Percentiles rank a stretch among this genome's conserved stretches.
Evolutionary conservation across 805 yeast species (phyloP).

Genomic region (Suhomyces sp.): DNA sequence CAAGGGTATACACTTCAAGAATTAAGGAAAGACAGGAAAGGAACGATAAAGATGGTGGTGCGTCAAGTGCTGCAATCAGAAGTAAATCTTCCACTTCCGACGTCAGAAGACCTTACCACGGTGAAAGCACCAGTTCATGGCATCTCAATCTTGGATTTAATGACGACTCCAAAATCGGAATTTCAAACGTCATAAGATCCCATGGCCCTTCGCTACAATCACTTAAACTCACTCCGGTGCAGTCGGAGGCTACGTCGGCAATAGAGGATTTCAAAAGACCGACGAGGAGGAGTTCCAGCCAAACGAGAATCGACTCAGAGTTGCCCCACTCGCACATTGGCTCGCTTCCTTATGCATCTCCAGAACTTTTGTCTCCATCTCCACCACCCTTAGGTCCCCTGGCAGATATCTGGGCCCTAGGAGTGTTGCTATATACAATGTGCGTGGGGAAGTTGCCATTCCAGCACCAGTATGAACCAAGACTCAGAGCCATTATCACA

Average conservation of each 20-base stretch:
- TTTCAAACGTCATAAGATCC: constrained; percentile 21
- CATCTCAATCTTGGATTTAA: constrained; percentile 18
- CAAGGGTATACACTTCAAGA: constrained; percentile 33
- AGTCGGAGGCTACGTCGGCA: constrained; percentile 10
- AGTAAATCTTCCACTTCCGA: constrained; percentile 34
- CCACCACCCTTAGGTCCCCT: constrained; percentile 62
- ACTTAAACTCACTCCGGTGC: constrained; percentile 28
- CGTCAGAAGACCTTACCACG: constrained; percentile 32
- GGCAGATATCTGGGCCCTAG: constrained; percentile 91
- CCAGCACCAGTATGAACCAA: constrained; percentile 78
- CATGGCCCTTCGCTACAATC: constrained; percentile 37
- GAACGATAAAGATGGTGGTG: constrained; percentile 9
- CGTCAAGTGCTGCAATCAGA: constrained; percentile 21
- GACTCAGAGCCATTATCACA: constrained; percentile 67
- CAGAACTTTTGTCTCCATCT: constrained; percentile 67
- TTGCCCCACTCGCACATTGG: constrained; percentile 75
- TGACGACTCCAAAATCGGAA: constrained; percentile 31
- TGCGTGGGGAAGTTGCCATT: constrained; percentile 75
- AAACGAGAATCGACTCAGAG: constrained; percentile 31
- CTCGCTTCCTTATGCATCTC: constrained; percentile 89
- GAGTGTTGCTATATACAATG: constrained; percentile 73
- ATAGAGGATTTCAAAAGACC: constrained; percentile 8
- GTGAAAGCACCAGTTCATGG: constrained; percentile 26
- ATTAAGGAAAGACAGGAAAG: constrained; percentile 7
- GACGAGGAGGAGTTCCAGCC: neutral